Evolutionary conservation across 805 yeast genomes (phyloP), one percentile per base, ranked within the genome.

Genomic region (Candida tammaniensis): DNA sequence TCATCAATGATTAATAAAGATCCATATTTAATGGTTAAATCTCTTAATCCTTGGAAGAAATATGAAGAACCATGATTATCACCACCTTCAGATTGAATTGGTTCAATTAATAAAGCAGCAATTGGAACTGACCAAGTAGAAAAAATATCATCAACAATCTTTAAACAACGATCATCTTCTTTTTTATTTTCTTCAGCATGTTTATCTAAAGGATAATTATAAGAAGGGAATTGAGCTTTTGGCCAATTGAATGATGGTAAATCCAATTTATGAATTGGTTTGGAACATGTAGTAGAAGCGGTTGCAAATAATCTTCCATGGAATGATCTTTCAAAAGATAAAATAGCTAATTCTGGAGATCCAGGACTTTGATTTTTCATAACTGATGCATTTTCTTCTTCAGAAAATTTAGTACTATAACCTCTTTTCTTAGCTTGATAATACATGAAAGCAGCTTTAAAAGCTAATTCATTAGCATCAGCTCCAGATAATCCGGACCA

Each of bases 171-270:
- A 42, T 71, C 78, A 64, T 89, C 98, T 66, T 88, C 96, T 32
- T 69, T 59, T 31, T 68, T 65, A 74, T 89, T 89, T 47, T 65
- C 78, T 30, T 69, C 78, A 26, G 55, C 77, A 56, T 78, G 55
- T 33, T 76, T 72, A 36, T 78, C 89, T 53, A 88, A 73, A 39
- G 98, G 98, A 61, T 87, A 89, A 61, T 80, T 68, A 63, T 86
- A 80, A 33, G 74, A 50, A 45, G 98, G 98, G 70, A 81, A 89
- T 44, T 86, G 87, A 37, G 96, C 96, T 60, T 85, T 88, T 55
- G 98, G 98, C 97, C 97, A 89, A 55, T 86, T 78, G 70, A 89
- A 89, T 5, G 95, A 80, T 42, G 98, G 98, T 65, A 91, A 70
- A 61, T 82, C 89, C 61, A 89, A 69, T 69, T 91, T 89, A 72